Percentiles rank a stretch among this genome's conserved stretches.
Conservation (phyloP, 805 yeast genomes). For the Ogataea paradorogensis region DNA sequence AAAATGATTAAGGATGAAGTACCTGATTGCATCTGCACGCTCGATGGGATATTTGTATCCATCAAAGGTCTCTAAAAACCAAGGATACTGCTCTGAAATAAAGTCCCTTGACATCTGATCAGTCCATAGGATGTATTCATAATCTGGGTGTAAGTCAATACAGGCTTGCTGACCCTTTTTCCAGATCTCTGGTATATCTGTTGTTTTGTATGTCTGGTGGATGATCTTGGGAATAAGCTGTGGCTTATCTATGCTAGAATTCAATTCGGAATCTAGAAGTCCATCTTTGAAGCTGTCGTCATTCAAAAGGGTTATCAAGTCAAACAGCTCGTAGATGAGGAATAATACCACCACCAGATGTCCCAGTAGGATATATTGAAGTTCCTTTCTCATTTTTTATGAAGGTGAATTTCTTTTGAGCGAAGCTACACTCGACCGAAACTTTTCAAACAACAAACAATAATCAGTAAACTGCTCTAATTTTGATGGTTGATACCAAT, state of each 20-base stretch:
- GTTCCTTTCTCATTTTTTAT: conserved; percentile 57
- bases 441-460: conserved; percentile 1
- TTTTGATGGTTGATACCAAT: no score
- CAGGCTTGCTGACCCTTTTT: conserved; percentile 72
- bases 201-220: conserved; percentile 88
- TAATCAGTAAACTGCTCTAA: not conserved
- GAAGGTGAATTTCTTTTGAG: conserved; percentile 7
- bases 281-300: conserved; percentile 71
- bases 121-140: conserved; percentile 87
- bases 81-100: conserved; percentile 73
- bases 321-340: conserved; percentile 62
- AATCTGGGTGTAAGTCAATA: conserved; percentile 79
- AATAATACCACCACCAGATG: conserved; percentile 54
- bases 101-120: conserved; percentile 79
- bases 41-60: conserved; percentile 76
- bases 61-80: conserved; percentile 83
- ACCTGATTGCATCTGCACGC: conserved; percentile 88
- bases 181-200: conserved; percentile 80
- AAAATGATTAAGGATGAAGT: conserved; percentile 75
- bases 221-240: conserved; percentile 81
- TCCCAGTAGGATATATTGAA: conserved; percentile 56
- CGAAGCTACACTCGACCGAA: not conserved
- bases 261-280: conserved; percentile 57
- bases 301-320: conserved; percentile 67
- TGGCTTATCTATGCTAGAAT: conserved; percentile 43